Base-by-base conservation (phyloP, 352 stramenopile species). In the Albugo candida region DNA sequence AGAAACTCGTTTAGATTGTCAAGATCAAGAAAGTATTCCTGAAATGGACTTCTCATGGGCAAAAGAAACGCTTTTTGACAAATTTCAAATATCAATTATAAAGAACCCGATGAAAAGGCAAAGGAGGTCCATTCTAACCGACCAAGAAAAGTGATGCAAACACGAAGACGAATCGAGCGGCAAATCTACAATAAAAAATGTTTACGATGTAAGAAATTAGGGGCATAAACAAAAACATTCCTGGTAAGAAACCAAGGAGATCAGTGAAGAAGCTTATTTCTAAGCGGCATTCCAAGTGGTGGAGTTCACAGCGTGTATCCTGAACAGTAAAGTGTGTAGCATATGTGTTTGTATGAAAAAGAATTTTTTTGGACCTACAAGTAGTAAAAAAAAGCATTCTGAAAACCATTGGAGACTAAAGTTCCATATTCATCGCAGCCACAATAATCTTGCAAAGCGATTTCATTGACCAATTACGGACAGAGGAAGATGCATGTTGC, bases 281-380 rank as follows among this genome's bases (percentile, higher is more conserved):
- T 43, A 10, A 3, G 8, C 38, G 3, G 8, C 38, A 10, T 24
- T 24, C 3, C 17, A 43, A 19, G n/a, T n/a, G n/a, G n/a, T n/a
- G 8, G 8, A 19, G 3, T 10, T 24, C 8, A 8, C 3, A 8
- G 3, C 3, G 8, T 61, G 41, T 40, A 35, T 55, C 2, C 36
- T 64, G 0, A 42, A 64, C 41, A 59, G 49, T 40, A 53, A 55
- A 1, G 54, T 49, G 10, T 59, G 54, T n/a, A 49, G 43, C 14
- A n/a, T 36, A 61, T 38, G 61, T 61, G 49, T 55, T 48, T 16
- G 36, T 51, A 13, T 8, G 10, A 5, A 41, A 14, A 31, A 38
- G 52, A 18, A 58, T n/a, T n/a, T n/a, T 61, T 39, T n/a, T 18
- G 13, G 11, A 51, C 10, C 51, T 41, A 45, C 24, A 31, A 3